Evolutionary conservation across 345 rosid genomes (phyloP), one percentile per base, ranked within the genome.

Genomic region (Durio zibethinus): DNA sequence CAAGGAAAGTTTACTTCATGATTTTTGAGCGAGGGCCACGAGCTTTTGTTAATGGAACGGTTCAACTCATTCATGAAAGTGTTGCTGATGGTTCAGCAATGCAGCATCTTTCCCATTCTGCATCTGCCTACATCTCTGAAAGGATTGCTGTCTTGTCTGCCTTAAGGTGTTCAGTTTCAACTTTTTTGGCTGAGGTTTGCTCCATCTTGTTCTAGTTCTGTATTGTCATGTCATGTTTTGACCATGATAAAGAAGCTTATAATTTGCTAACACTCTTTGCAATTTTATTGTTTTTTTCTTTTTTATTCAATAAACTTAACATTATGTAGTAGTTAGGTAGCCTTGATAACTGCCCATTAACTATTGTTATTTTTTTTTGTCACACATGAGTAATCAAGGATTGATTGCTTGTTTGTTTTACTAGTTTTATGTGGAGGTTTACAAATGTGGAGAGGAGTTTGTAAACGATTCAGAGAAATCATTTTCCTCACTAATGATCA

Each of bases 11-110:
- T 4, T 89, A 86, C 85, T 93, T 88, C 84, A 92, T 92, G 92
- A 59, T 93, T 38, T 90, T 90, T 27, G 99, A 95, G 90, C 89
- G 99, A 86, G 99, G 99, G 27, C 99, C 98, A 0, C 66, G 72
- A 50, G 98, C 96, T 81, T 93, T 95, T 80, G 54, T 89, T 67
- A 79, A 87, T 63, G 94, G 86, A 73, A 64, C 89, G 11, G 75
- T 76, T 4, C 85, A 87, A 82, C 73, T 93, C 40, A 61, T 90
- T 12, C 86, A 56, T 12, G 84, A 84, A 74, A 80, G 79, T 62
- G 38, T 87, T 57, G 64, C 78, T 57, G 90, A 89, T 70, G 86
- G 90, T 65, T 82, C 82, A 47, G 83, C 97, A 35, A 57, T 81
- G 80, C 88, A 89, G 78, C 89, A 87, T 78, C 78, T 90, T 29